Evolutionary conservation across 768 basidiomycete species (phyloP).

Genomic region (Clitopilus hobsonii): DNA sequence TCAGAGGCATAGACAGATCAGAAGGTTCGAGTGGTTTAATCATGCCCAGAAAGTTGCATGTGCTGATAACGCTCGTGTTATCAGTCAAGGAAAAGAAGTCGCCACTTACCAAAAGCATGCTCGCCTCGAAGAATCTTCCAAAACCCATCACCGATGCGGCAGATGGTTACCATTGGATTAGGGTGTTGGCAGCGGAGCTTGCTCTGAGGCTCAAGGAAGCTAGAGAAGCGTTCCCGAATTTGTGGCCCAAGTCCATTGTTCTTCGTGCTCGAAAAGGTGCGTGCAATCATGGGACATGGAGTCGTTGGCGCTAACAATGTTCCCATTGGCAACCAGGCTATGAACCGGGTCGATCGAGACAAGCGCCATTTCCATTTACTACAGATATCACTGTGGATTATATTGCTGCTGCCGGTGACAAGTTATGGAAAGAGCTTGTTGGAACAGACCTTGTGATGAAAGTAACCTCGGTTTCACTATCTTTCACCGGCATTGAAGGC

Average conservation of each 20-base stretch:
- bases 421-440: conserved; percentile 85
- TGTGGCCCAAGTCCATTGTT: conserved; percentile 93
- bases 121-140: conserved; percentile 92
- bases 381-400: conserved; percentile 69
- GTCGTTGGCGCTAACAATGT: too few species aligned
- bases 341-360: conserved; percentile 69
- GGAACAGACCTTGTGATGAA: conserved; percentile 52
- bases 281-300: not conserved
- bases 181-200: conserved; percentile 87
- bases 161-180: conserved; percentile 88
- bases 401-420: conserved; percentile 71
- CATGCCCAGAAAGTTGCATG: not conserved
- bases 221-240: conserved; percentile 59
- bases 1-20: conserved; percentile 78
- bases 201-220: conserved; percentile 82
- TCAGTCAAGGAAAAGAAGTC: conserved; percentile 88
- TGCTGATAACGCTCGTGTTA: conserved; percentile 5
- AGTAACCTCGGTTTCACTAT: conserved; percentile 67
- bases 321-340: conserved; percentile 46
- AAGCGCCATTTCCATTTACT: conserved; percentile 83
- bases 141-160: conserved; percentile 66
- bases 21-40: conserved; percentile 54
- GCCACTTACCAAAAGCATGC: conserved; percentile 83
- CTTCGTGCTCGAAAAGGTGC: conserved; percentile 68
- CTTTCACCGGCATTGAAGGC: conserved; percentile 74